Evolutionary conservation across 2,329 filamentous ascomycete genomes (phyloP).

Genomic region (Cercospora sojina): DNA sequence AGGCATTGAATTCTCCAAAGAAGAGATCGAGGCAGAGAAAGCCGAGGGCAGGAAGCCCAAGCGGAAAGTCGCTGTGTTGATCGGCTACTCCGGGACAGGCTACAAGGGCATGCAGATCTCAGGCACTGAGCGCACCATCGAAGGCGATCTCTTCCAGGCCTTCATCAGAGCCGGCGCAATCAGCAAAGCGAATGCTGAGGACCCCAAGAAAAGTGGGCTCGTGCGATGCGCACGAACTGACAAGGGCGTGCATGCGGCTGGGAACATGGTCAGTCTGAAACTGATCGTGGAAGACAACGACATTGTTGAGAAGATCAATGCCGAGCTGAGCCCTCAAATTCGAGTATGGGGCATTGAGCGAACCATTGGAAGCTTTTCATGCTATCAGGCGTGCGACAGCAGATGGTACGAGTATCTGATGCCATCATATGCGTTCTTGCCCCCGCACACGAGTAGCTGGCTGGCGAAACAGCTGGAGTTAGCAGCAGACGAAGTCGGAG

Average conservation of each 20-base stretch:
- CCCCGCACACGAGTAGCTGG: constrained; percentile 85
- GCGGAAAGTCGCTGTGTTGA: constrained; percentile 91
- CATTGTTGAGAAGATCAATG: constrained; percentile 88
- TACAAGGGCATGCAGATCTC: constrained; percentile 95
- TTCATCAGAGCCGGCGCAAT: constrained; percentile 91
- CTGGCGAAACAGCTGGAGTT: constrained; percentile 81
- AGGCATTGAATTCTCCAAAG: constrained; percentile 59
- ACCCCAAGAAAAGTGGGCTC: constrained; percentile 93
- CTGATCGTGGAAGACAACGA: constrained; percentile 90
- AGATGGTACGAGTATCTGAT: constrained; percentile 97
- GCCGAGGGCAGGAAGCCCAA: constrained; percentile 86
- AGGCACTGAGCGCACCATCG: constrained; percentile 75
- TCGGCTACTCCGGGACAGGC: constrained; percentile 93
- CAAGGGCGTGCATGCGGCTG: constrained; percentile 94
- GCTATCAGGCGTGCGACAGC: constrained; percentile 92
- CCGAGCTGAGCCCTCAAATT: constrained; percentile 79
- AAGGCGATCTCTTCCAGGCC: constrained; percentile 89
- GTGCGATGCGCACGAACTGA: constrained; percentile 94
- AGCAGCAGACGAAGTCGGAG: constrained; percentile 69
- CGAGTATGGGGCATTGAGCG: constrained; percentile 91
- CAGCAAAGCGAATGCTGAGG: constrained; percentile 92
- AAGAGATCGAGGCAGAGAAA: constrained; percentile 85
- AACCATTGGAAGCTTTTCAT: constrained; percentile 88
- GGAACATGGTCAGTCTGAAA: constrained; percentile 93
- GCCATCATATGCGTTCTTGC: constrained; percentile 87